Evolutionary conservation across 495 filamentous ascomycete species (phyloP), one percentile per base, ranked within the genome.

Genomic region (Melanomma pulvis-pyrius): DNA sequence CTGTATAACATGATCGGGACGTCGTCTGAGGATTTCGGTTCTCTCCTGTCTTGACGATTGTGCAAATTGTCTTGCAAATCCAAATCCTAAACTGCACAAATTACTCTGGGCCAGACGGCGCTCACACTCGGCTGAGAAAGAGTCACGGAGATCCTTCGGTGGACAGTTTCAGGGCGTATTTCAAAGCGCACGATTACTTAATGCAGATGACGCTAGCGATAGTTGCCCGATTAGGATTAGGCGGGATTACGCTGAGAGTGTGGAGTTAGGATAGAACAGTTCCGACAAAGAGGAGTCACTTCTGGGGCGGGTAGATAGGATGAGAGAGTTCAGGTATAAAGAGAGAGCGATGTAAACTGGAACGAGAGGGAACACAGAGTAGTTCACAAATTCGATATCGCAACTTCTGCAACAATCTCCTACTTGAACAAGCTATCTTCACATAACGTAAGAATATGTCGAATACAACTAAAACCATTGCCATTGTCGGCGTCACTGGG

Each of bases 401-500:
- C 8, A 44, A n/a, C n/a, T n/a, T n/a, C n/a, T n/a, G n/a, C n/a
- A n/a, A n/a, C n/a, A n/a, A n/a, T n/a, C n/a, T n/a, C n/a, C 39
- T 15, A 6, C 13, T 44, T 44, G 39, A 44, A 44, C 39, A 44
- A 44, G 4, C 39, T 17, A 44, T 44, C 39, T n/a, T n/a, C 9
- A 44, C n/a, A 15, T 12, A 44, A 11, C 8, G 22, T 50, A 9
- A 24, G 3, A 62, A 19, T 3, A 69, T 69, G 66, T 63, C 66
- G 15, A 44, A 41, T 9, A 65, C 61, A 61, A 80, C 79, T 49
- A 76, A 70, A 57, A 81, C 79, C 51, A 76, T 84, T 59, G 77
- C 76, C 29, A 71, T 84, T 44, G 76, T 84, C 34, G 80, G 83
- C 28, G 76, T 79, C 63, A 84, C 83, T 1, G 83, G 77, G 29